Base-by-base conservation (phyloP, 176 grass and related monocot genomes). In the Musa troglodytarum region DNA sequence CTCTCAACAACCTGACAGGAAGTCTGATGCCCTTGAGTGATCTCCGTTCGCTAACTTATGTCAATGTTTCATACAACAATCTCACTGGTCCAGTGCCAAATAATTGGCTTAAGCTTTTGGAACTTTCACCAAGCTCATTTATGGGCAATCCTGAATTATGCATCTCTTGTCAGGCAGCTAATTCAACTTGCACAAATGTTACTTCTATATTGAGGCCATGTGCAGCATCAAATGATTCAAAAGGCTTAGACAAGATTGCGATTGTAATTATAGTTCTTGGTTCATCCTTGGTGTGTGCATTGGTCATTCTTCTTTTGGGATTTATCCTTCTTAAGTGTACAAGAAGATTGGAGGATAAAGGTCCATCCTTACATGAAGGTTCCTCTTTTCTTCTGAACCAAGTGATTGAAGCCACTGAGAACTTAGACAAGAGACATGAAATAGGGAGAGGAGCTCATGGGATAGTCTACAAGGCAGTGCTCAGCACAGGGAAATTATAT, bases 51-150 rank as follows among this genome's bases (percentile, higher is more conserved):
- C 81, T 96, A 67, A 52, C 85, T 50, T 22, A 20, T 8, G 25
- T 91, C 43, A 88, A 96, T 85, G 55, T 96, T 81, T 96, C 92
- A 53, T 83, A 87, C 65, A 96, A 96, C 54, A 57, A 68, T 70
- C 89, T 96, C 68, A 89, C 10, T 20, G 88, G 92, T 24, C 71
- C 84, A 1, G 63, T 96, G 22, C 88, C 86, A 19, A 79, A 81
- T 50, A 81, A 86, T 78, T 80, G 86, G 77, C 5, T 86, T 19
- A 65, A 79, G 53, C 87, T 96, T 83, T 52, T 89, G n/a, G 63
- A 73, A 54, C 82, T 56, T 8, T 85, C 84, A 13, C 77, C 92
- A 20, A 88, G 74, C 63, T 89, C 92, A 25, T 96, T 96, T 50
- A 25, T 79, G 49, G 92, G 88, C 50, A 96, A 96, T 79, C 79